phyloP scores from a whole-genome alignment of 768 basidiomycete genomes.

The Boletus insuetus region DNA sequence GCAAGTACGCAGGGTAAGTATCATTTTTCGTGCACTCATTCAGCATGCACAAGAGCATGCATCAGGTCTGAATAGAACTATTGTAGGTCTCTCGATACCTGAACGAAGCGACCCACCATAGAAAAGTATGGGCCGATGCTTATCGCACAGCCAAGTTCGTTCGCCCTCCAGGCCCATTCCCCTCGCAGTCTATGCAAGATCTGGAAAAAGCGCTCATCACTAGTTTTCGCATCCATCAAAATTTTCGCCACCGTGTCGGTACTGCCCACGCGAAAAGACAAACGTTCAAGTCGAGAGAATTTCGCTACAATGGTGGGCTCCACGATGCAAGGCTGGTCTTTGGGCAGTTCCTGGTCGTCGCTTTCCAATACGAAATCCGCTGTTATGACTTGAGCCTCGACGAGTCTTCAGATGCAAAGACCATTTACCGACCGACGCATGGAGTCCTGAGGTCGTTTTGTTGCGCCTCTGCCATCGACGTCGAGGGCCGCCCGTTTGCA shows the following conservation, averaged over 20 bases:
- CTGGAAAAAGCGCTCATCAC: slow-evolving; percentile 14
- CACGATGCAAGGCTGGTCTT: slow-evolving; percentile 7
- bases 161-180: slow-evolving; percentile 18
- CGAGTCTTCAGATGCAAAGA: neutral
- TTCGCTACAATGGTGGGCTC: neutral
- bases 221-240: slow-evolving; percentile 5
- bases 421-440: slow-evolving; percentile 9
- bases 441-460: neutral
- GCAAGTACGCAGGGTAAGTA: slow-evolving; percentile 16
- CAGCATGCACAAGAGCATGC: neutral
- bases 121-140: slow-evolving; percentile 15
- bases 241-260: neutral
- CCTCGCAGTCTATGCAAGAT: slow-evolving; percentile 11
- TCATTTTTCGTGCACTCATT: neutral
- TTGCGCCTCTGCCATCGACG: slow-evolving; percentile 11
- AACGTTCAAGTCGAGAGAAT: neutral
- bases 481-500: slow-evolving; percentile 14
- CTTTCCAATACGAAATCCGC: slow-evolving; percentile 8
- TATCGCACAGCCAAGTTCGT: slow-evolving; percentile 14
- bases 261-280: neutral
- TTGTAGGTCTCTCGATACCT: slow-evolving; percentile 13
- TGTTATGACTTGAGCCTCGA: slow-evolving; percentile 15
- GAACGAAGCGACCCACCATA: slow-evolving; percentile 1
- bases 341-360: slow-evolving; percentile 15
- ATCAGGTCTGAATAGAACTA: neutral